Evolutionary conservation across 306 rosid genomes (phyloP).

Genomic region (Luffa aegyptiaca): DNA sequence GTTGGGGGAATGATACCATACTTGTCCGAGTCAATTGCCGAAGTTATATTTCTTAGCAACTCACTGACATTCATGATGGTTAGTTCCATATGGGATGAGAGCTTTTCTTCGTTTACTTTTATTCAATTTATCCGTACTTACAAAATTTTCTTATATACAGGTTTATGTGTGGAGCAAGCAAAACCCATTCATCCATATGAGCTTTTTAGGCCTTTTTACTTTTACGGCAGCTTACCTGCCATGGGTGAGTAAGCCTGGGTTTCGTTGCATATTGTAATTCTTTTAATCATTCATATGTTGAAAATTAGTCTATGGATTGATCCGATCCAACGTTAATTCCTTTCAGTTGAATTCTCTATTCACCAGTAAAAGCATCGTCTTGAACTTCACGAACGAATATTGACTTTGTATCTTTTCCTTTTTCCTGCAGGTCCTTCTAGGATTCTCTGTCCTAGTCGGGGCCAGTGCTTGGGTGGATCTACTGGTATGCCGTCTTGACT

Average conservation of each 20-base stretch:
- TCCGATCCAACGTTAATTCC: background rate
- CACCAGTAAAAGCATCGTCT: background rate
- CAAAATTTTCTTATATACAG: constrained; percentile 27
- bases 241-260: constrained; percentile 54
- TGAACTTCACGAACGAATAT: background rate
- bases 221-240: constrained; percentile 97
- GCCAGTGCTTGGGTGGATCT: constrained; percentile 98
- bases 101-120: background rate
- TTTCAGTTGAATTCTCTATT: background rate
- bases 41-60: constrained; percentile 89
- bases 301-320: background rate
- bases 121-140: background rate
- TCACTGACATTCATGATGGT: constrained; percentile 98
- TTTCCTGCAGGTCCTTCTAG: constrained; percentile 63
- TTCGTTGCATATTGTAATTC: background rate
- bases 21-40: constrained; percentile 73
- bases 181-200: constrained; percentile 93
- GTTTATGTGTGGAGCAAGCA: constrained; percentile 99
- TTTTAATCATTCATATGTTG: constrained; percentile 5
- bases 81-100: constrained; percentile 9
- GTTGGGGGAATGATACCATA: constrained; percentile 95
- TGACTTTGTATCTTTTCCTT: background rate
- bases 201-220: constrained; percentile 87
- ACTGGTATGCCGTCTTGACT: constrained; percentile 40
- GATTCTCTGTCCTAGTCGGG: constrained; percentile 91